phyloP scores from a whole-genome alignment of 177 flowering plant species.

The Vitis hybrid region DNA sequence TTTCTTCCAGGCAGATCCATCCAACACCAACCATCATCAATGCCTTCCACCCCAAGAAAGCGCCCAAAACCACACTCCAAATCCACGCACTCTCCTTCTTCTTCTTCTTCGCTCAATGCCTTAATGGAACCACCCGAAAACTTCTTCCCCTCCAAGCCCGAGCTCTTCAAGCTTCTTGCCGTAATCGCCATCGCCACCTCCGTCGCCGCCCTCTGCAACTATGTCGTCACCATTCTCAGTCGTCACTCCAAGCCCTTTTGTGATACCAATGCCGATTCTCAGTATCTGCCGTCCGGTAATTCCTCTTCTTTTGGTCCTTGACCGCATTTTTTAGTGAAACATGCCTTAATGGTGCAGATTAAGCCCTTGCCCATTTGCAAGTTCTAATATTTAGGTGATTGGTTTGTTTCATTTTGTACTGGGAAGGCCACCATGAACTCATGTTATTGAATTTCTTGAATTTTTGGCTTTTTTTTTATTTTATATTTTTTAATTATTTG shows the following conservation, averaged over 20 bases:
- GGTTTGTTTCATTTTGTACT: too few species aligned
- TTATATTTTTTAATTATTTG: too few species aligned
- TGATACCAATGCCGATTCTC: constrained; percentile 28
- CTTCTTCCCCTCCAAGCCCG: constrained; percentile 60
- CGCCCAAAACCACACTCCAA: constrained; percentile 28
- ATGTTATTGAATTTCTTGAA: too few species aligned
- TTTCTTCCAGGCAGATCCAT: too few species aligned
- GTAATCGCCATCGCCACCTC: constrained; percentile 57
- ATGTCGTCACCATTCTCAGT: constrained; percentile 24
- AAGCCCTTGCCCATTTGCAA: too few species aligned
- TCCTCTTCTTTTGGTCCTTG: neutral
- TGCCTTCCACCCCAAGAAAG: constrained; percentile 32
- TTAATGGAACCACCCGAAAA: constrained; percentile 51
- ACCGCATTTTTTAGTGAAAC: neutral
- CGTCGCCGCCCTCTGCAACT: constrained; percentile 55
- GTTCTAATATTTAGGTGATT: too few species aligned
- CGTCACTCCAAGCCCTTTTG: constrained; percentile 63
- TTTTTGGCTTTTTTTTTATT: too few species aligned
- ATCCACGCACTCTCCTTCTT: constrained; percentile 1
- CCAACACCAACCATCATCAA: neutral
- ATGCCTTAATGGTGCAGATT: neutral
- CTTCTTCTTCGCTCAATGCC: constrained; percentile 11
- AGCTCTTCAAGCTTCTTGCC: constrained; percentile 45
- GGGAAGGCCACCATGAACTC: too few species aligned
- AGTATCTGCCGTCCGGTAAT: constrained; percentile 39